Percentiles rank a stretch among this genome's conserved stretches.
Conservation (phyloP, 2,329 filamentous ascomycete species). For the Phaeomoniella chlamydospora region DNA sequence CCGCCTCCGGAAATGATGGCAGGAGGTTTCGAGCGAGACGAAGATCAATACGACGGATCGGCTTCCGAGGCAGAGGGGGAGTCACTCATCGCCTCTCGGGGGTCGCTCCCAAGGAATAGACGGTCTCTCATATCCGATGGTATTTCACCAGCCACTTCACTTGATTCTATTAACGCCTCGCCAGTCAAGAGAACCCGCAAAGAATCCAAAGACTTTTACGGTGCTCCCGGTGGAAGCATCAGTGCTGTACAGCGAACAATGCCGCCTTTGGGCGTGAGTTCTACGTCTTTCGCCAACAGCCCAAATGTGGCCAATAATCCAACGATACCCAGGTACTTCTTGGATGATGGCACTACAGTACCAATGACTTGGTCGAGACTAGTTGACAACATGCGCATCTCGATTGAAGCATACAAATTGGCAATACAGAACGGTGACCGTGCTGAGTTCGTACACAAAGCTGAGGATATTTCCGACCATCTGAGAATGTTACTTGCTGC, state of each 20-base stretch:
- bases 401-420: conserved; percentile 79
- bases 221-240: conserved; percentile 4
- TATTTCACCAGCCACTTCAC: conserved; percentile 74
- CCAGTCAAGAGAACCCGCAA: conserved; percentile 42
- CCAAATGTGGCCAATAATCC: conserved; percentile 27
- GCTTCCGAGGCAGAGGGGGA: conserved; percentile 74
- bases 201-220: conserved; percentile 28
- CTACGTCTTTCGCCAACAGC: conserved; percentile 40
- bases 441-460: conserved; percentile 80
- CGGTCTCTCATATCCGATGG: conserved; percentile 53
- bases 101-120: conserved; percentile 51
- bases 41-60: conserved; percentile 88
- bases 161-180: conserved; percentile 75
- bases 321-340: conserved; percentile 64
- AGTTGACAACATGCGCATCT: conserved; percentile 81
- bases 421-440: conserved; percentile 72
- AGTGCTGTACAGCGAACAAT: conserved; percentile 13
- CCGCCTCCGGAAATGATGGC: conserved; percentile 87
- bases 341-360: conserved; percentile 71
- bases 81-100: conserved; percentile 54
- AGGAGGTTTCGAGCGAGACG: conserved; percentile 63
- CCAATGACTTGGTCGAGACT: conserved; percentile 80
- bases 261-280: conserved; percentile 34
- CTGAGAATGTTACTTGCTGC: conserved; percentile 84
- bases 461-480: conserved; percentile 98